Evolutionary conservation across 1,284 basidiomycete species (phyloP).

Genomic region (Heterobasidion annosum): DNA sequence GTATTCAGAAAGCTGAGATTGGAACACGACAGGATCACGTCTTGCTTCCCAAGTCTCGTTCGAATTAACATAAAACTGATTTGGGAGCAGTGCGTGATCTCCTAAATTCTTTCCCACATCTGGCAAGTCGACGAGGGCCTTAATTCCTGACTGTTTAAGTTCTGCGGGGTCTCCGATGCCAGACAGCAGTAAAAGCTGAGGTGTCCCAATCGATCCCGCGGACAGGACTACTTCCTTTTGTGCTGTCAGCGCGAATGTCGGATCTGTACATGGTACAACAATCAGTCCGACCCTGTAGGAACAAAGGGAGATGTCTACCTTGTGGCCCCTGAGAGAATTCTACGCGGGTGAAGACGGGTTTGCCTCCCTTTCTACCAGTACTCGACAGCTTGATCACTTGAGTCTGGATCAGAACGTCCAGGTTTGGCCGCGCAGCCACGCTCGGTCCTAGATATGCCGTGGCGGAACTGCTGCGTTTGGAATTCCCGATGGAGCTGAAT

Average conservation of each 20-base stretch:
- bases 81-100: slow-evolving; percentile 7
- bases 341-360: slow-evolving; percentile 20
- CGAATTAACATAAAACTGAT: slow-evolving; percentile 10
- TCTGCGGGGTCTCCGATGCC: slow-evolving; percentile 29
- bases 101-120: slow-evolving; percentile 33
- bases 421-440: slow-evolving; percentile 22
- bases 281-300: background rate
- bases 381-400: slow-evolving; percentile 28
- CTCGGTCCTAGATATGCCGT: slow-evolving; percentile 26
- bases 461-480: slow-evolving; percentile 24
- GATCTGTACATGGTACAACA: background rate
- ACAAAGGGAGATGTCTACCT: background rate
- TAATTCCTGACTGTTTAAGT: slow-evolving; percentile 18
- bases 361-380: slow-evolving; percentile 11
- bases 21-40: slow-evolving; percentile 8
- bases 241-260: slow-evolving; percentile 16
- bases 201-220: slow-evolving; percentile 29
- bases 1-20: slow-evolving; percentile 9
- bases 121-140: slow-evolving; percentile 19
- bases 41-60: slow-evolving; percentile 10
- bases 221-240: slow-evolving; percentile 35
- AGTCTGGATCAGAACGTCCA: slow-evolving; percentile 32
- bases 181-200: slow-evolving; percentile 35
- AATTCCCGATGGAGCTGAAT: slow-evolving; percentile 21
- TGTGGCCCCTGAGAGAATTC: slow-evolving; percentile 17